A percentile compares a stretch with the other conserved stretches of the same genome.
These are phyloP conservation scores for Auricularia cornea DNA, from an alignment of 768 basidiomycete species.

Conservation along the genomic window DNA sequence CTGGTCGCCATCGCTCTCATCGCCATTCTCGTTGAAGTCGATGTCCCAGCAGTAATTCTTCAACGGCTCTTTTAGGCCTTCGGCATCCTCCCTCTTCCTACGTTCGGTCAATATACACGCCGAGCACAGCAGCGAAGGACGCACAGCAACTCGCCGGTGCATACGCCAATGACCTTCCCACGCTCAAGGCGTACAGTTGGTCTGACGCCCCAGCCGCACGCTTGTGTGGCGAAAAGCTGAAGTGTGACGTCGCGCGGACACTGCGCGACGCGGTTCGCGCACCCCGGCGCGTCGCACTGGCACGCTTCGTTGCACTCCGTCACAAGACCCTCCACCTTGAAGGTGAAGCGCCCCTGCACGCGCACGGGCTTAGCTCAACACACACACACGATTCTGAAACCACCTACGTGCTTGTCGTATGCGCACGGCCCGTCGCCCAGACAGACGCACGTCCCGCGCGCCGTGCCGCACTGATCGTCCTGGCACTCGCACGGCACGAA, in stretches of 20 bases:
- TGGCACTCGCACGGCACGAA: no score
- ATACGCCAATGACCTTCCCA: constrained; percentile 60
- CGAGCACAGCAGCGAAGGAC: background rate
- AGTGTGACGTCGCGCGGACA: constrained; percentile 46
- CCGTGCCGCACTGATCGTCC: no score
- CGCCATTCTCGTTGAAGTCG: constrained; percentile 43
- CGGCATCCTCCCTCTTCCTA: constrained; percentile 39
- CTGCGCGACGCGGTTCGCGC: constrained; percentile 57
- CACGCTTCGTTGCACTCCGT: constrained; percentile 60
- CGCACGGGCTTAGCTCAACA: no score
- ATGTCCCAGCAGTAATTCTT: constrained; percentile 54
- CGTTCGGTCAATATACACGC: constrained; percentile 7
- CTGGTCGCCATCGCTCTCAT: constrained; percentile 23
- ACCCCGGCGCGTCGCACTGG: constrained; percentile 18
- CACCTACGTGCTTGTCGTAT: no score
- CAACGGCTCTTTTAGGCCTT: constrained; percentile 26
- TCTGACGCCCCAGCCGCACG: constrained; percentile 61
- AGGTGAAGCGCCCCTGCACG: no score
- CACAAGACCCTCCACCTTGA: constrained; percentile 13
- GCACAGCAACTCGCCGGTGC: constrained; percentile 36
- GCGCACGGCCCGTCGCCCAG: no score
- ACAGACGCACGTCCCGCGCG: no score
- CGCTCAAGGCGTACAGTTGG: constrained; percentile 29
- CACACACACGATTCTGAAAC: no score
- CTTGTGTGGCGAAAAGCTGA: constrained; percentile 56